Conservation (phyloP, 352 stramenopile genomes). For the Globisporangium nagaii region DNA sequence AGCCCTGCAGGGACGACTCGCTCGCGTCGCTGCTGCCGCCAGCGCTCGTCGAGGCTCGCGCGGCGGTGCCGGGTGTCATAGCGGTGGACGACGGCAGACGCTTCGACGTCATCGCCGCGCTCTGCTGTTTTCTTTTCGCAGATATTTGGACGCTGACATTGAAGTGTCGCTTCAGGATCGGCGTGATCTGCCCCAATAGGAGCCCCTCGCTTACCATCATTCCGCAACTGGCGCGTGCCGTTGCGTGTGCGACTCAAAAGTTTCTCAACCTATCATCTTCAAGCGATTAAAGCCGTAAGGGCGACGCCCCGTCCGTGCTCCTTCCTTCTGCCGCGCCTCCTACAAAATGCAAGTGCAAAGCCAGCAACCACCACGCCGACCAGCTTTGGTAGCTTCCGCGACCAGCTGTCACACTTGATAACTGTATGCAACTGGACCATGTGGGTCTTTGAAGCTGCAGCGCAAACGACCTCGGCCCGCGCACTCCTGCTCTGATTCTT, state of each 20-base stretch:
- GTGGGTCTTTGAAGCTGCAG: not conserved
- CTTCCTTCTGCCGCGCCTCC: not conserved
- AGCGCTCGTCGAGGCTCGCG: not conserved
- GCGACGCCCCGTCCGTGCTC: not conserved
- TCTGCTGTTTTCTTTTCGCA: not conserved
- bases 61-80: not conserved
- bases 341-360: not conserved
- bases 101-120: conserved; percentile 5
- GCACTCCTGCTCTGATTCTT: conserved; percentile 3
- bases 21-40: not conserved
- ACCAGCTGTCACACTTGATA: not conserved
- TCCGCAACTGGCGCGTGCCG: not conserved
- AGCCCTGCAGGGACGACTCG: conserved; percentile 33
- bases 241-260: not conserved
- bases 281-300: not conserved
- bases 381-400: not conserved
- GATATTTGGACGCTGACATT: too few relatives aligned
- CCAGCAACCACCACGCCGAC: not conserved
- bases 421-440: not conserved
- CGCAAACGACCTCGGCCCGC: not conserved
- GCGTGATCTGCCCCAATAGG: conserved; percentile 3
- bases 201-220: not conserved
- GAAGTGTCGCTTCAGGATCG: conserved; percentile 10
- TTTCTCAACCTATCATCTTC: conserved; percentile 2
- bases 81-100: not conserved